A percentile compares a stretch with the other conserved stretches of the same genome.
Evolutionary conservation across 1,284 basidiomycete genomes (phyloP).

Genomic region (Sporisorium iseilematis-ciliati): DNA sequence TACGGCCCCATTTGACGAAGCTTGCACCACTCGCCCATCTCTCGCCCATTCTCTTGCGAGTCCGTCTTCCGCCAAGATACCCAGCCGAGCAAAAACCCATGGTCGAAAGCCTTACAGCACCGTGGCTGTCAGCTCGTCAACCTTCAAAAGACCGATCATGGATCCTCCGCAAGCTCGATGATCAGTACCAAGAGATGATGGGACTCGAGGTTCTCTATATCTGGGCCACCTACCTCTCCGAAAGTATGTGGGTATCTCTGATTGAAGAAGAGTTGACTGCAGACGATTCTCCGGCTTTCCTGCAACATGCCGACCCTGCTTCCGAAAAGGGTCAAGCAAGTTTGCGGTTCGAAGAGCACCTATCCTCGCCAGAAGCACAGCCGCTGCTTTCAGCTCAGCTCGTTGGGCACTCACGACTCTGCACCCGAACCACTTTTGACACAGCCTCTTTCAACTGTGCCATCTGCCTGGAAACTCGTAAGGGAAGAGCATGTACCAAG

Average conservation of each 20-base stretch:
- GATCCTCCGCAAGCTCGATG: conserved; percentile 26
- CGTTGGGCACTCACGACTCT: conserved; percentile 32
- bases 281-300: conserved; percentile 10
- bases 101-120: conserved; percentile 29
- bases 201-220: conserved; percentile 49
- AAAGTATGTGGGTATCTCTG: conserved; percentile 39
- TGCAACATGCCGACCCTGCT: neutral
- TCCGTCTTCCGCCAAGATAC: conserved; percentile 34
- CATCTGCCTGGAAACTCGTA: conserved; percentile 54
- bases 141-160: conserved; percentile 6
- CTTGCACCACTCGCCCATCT: conserved; percentile 29
- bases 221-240: conserved; percentile 40
- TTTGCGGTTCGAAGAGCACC: conserved; percentile 29
- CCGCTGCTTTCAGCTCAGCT: conserved; percentile 37
- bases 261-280: conserved; percentile 9
- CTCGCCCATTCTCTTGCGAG: conserved; percentile 31
- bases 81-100: conserved; percentile 28
- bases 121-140: conserved; percentile 25
- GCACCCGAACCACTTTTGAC: conserved; percentile 44
- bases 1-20: conserved; percentile 1
- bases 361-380: conserved; percentile 7
- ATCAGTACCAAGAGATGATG: conserved; percentile 31
- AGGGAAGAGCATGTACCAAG: conserved; percentile 41
- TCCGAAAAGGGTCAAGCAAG: neutral
- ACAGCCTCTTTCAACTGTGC: conserved; percentile 47